Evolutionary conservation across 2,329 filamentous ascomycete species (phyloP).

Genomic region (Ophiostoma angusticollis): DNA sequence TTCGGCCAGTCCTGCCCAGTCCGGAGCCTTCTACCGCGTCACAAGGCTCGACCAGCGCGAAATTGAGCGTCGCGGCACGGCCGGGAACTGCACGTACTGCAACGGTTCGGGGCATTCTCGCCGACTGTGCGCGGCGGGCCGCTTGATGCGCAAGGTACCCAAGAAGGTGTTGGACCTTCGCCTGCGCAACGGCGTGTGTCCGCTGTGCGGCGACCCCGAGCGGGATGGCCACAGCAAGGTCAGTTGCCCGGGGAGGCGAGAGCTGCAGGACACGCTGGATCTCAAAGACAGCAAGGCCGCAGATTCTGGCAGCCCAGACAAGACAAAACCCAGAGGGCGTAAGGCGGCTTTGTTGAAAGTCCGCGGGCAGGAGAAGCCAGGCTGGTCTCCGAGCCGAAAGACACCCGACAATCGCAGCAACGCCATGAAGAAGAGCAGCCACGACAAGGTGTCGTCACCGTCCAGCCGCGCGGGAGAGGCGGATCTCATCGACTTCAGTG

Average conservation of each 20-base stretch:
- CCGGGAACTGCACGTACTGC: conserved; percentile 11
- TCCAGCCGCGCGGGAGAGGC: background rate
- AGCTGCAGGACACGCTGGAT: background rate
- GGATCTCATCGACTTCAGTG: background rate
- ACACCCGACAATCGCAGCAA: no score
- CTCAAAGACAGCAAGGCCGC: background rate
- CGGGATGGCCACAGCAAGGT: conserved; percentile 6
- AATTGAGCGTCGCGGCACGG: background rate
- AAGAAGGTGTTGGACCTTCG: conserved; percentile 2
- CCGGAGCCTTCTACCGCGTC: conserved; percentile 4
- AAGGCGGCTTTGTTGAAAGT: no score
- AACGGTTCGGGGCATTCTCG: conserved; percentile 6
- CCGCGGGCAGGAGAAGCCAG: no score
- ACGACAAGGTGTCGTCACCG: no score
- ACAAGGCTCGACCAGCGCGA: conserved; percentile 3
- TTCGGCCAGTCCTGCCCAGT: background rate
- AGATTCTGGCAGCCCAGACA: background rate
- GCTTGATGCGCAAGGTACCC: conserved; percentile 11
- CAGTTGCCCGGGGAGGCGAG: conserved; percentile 3
- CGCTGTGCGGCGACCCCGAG: conserved; percentile 11
- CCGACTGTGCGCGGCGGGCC: conserved; percentile 6
- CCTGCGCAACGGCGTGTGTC: conserved; percentile 5
- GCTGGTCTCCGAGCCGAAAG: no score
- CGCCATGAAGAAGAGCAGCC: no score
- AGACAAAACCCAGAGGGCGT: background rate